Conservation (phyloP, 2,329 filamentous ascomycete species). For the Diaporthe aspalathi region DNA sequence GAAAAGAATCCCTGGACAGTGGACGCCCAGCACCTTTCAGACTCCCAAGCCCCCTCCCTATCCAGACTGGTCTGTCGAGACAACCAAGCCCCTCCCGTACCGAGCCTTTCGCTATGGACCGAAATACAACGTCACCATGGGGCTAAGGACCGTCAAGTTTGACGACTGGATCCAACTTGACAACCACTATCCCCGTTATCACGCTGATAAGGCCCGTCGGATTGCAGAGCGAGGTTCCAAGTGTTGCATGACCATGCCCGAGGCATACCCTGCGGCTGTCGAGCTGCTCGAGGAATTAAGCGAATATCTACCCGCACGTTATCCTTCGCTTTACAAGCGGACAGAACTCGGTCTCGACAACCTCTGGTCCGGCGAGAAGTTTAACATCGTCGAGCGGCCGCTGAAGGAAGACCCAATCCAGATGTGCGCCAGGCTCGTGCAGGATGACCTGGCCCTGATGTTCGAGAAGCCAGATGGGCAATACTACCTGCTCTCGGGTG, state of each 20-base stretch:
- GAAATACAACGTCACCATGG: slow-evolving; percentile 82
- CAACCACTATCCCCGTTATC: slow-evolving; percentile 79
- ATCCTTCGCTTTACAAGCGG: slow-evolving; percentile 75
- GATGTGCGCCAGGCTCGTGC: slow-evolving; percentile 76
- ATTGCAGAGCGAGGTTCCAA: slow-evolving; percentile 74
- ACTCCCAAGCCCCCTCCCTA: slow-evolving; percentile 71
- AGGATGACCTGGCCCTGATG: slow-evolving; percentile 89
- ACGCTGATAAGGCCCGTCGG: slow-evolving; percentile 76
- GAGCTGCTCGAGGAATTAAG: slow-evolving; percentile 81
- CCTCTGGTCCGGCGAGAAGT: slow-evolving; percentile 75
- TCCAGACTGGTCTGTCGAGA: slow-evolving; percentile 73
- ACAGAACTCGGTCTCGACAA: slow-evolving; percentile 77
- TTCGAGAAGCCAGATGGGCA: slow-evolving; percentile 79
- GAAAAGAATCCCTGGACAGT: slow-evolving; percentile 53
- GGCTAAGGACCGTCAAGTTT: slow-evolving; percentile 75
- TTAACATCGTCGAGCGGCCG: slow-evolving; percentile 74
- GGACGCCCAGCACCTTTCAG: slow-evolving; percentile 68
- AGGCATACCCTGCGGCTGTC: slow-evolving; percentile 77
- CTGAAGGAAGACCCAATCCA: slow-evolving; percentile 83
- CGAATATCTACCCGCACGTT: slow-evolving; percentile 78
- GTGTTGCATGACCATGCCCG: slow-evolving; percentile 76
- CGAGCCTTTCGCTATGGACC: slow-evolving; percentile 82
- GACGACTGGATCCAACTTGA: slow-evolving; percentile 89
- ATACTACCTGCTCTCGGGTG: slow-evolving; percentile 83
- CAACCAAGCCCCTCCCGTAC: slow-evolving; percentile 81